These are phyloP conservation scores for Pinus albicaulis DNA, from an alignment of 75 land plant genomes.

Conservation along the genomic window DNA sequence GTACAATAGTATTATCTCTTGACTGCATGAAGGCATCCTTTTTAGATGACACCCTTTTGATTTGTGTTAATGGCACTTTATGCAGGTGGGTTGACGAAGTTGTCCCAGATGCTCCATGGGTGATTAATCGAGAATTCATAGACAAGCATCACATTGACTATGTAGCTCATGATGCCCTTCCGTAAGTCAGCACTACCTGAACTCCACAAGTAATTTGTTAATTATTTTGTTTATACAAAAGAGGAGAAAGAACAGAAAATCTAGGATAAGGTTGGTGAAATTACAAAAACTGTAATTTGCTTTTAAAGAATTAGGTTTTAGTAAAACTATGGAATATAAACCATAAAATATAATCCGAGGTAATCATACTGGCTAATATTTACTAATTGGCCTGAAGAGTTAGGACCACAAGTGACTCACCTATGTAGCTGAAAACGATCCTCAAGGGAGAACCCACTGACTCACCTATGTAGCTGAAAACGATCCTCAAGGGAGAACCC, in stretches of 20 bases:
- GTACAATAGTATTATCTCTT: neutral
- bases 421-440: no score
- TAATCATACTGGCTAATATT: neutral
- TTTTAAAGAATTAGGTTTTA: neutral
- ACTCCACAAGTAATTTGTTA: neutral
- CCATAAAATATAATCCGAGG: neutral
- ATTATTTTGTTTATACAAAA: neutral
- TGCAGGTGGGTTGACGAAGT: slow-evolving; percentile 93
- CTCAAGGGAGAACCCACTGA: no score
- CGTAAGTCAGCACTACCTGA: slow-evolving; percentile 44
- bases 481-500: no score
- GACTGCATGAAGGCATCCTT: neutral
- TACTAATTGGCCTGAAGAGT: no score
- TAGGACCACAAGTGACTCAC: no score
- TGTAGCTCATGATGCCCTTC: slow-evolving; percentile 87
- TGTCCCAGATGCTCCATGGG: slow-evolving; percentile 90
- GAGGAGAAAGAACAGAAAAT: neutral
- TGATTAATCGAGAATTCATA: slow-evolving; percentile 65
- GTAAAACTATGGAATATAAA: neutral
- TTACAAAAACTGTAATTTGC: neutral
- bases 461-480: no score
- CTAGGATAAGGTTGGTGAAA: no score
- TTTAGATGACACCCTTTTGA: neutral
- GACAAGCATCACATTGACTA: slow-evolving; percentile 83
- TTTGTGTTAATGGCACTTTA: slow-evolving; percentile 5